A percentile compares a stretch with the other conserved stretches of the same genome.
phyloP scores from a whole-genome alignment of 352 stramenopile species.

The Globisporangium viniferum region DNA sequence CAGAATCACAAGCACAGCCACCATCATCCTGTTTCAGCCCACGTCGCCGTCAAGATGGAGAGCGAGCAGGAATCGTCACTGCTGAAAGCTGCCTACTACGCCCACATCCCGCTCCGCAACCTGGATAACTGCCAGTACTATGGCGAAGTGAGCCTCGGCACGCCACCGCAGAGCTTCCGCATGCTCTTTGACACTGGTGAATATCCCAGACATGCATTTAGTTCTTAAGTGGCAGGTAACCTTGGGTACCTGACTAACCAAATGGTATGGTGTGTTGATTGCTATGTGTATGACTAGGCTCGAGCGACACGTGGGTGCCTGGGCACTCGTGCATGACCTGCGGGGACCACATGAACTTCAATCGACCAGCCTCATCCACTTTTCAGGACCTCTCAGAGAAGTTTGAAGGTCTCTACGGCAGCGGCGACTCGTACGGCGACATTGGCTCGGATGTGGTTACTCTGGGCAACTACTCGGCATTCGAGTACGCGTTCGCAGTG shows the following conservation, averaged over 20 bases:
- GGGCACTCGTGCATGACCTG: constrained; percentile 45
- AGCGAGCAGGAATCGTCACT: background rate
- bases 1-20: background rate
- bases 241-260: background rate
- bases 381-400: constrained; percentile 20
- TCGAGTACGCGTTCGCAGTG: constrained; percentile 33
- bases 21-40: background rate
- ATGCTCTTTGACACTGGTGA: constrained; percentile 33
- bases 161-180: constrained; percentile 31
- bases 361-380: constrained; percentile 24
- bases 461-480: constrained; percentile 31
- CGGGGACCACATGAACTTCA: constrained; percentile 47
- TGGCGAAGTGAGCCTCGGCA: constrained; percentile 23
- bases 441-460: constrained; percentile 31
- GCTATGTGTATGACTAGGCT: constrained; percentile 17
- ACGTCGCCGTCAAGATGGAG: constrained; percentile 8
- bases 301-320: constrained; percentile 36
- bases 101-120: constrained; percentile 23
- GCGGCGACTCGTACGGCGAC: constrained; percentile 35
- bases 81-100: background rate
- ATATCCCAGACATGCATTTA: background rate
- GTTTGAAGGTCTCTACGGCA: constrained; percentile 55
- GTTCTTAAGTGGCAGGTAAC: background rate
- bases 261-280: background rate
- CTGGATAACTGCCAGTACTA: constrained; percentile 31